Evolutionary conservation across 2,329 filamentous ascomycete species (phyloP).

Genomic region (Ascochyta rabiei): DNA sequence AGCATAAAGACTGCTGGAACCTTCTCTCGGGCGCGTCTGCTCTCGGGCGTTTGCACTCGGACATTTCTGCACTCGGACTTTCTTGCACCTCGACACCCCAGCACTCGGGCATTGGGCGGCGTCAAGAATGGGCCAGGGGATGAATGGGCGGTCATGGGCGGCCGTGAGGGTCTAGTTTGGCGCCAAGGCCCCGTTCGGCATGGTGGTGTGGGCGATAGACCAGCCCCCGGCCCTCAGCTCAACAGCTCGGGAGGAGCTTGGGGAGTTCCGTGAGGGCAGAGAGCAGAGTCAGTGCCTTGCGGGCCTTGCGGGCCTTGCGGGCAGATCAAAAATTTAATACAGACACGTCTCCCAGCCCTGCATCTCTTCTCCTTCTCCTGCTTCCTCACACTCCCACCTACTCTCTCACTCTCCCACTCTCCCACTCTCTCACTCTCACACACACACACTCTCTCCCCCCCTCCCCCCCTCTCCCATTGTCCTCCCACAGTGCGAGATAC

Average conservation of each 20-base stretch:
- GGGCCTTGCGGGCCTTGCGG: slow-evolving; percentile 13
- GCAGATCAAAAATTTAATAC: slow-evolving; percentile 36
- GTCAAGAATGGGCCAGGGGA: slow-evolving; percentile 12
- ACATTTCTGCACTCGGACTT: slow-evolving; percentile 15
- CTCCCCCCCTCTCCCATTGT: slow-evolving; percentile 7
- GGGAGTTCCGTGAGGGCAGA: slow-evolving; percentile 26
- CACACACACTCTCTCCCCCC: no score
- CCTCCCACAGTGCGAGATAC: slow-evolving; percentile 14
- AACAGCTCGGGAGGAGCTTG: slow-evolving; percentile 46
- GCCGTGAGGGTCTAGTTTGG: slow-evolving; percentile 6
- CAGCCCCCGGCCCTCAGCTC: slow-evolving; percentile 37
- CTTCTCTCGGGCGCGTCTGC: slow-evolving; percentile 1
- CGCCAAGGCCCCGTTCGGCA: slow-evolving; percentile 35
- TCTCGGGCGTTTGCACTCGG: no score
- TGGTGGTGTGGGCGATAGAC: slow-evolving; percentile 38
- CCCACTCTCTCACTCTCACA: slow-evolving; percentile 17
- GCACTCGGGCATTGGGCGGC: not conserved
- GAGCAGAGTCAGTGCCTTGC: slow-evolving; percentile 13
- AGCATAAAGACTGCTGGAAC: slow-evolving; percentile 8
- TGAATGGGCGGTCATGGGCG: slow-evolving; percentile 1
- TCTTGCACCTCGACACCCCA: no score
- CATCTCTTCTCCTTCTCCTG: slow-evolving; percentile 7
- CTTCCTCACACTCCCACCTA: slow-evolving; percentile 7
- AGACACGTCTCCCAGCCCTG: slow-evolving; percentile 17
- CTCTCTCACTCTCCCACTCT: slow-evolving; percentile 6